Evolutionary conservation across 2,329 filamentous ascomycete species (phyloP).

Genomic region (Colletotrichum sp.): DNA sequence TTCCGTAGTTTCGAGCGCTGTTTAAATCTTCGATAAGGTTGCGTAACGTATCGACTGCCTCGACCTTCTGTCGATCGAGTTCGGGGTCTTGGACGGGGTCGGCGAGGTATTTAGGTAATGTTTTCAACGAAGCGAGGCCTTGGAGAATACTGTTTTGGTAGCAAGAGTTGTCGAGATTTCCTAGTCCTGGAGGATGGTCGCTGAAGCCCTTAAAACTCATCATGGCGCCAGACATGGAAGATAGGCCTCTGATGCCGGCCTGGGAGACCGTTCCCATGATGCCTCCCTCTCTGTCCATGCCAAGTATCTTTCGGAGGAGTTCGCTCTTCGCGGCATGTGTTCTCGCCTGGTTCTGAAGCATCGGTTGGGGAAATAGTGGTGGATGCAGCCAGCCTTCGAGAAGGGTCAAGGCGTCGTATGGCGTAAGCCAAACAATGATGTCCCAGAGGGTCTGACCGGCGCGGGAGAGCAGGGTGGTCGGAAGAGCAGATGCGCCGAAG

Average conservation of each 20-base stretch:
- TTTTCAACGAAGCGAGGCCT: conserved; percentile 76
- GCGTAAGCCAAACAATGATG: conserved; percentile 60
- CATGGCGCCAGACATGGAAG: conserved; percentile 53
- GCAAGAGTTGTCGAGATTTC: conserved; percentile 94
- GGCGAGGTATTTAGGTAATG: conserved; percentile 71
- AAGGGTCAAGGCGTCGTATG: conserved; percentile 61
- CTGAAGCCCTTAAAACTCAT: conserved; percentile 42
- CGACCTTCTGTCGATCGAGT: conserved; percentile 16
- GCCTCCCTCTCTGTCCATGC: conserved; percentile 57
- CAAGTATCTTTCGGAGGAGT: conserved; percentile 67
- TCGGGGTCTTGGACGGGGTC: conserved; percentile 38
- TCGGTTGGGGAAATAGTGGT: conserved; percentile 44
- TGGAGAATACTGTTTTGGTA: conserved; percentile 98
- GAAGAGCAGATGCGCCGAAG: conserved; percentile 35
- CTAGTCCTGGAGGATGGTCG: conserved; percentile 70
- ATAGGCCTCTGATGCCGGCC: conserved; percentile 61
- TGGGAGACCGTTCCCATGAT: conserved; percentile 63
- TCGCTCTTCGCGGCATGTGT: conserved; percentile 67
- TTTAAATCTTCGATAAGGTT: conserved; percentile 75
- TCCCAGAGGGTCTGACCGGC: conserved; percentile 63
- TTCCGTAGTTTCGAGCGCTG: conserved; percentile 72
- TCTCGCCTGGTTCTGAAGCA: conserved; percentile 40
- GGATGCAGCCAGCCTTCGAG: conserved; percentile 61
- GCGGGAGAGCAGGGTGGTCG: conserved; percentile 30
- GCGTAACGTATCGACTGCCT: conserved; percentile 52